Conservation (phyloP, 176 grass and related monocot genomes). For the Phoenix roebelenii region DNA sequence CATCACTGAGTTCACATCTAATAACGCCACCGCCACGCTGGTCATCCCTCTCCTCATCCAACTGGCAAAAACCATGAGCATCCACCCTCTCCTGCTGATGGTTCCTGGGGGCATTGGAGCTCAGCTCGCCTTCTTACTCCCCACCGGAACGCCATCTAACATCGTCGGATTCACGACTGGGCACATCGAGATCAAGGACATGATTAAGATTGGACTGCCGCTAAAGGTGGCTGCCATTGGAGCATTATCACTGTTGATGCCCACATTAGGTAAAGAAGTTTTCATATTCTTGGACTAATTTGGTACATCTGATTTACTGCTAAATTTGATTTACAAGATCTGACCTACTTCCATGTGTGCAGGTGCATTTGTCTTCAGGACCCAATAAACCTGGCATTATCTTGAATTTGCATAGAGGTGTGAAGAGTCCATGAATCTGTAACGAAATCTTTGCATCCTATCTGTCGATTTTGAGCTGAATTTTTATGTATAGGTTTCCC, state of each 20-base stretch:
- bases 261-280: slow-evolving; percentile 50
- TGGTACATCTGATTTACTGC: too few relatives aligned
- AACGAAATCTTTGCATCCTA: too few relatives aligned
- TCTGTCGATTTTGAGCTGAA: too few relatives aligned
- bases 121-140: slow-evolving; percentile 57
- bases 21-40: slow-evolving; percentile 52
- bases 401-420: too few relatives aligned
- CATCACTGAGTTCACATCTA: slow-evolving; percentile 54
- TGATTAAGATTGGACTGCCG: slow-evolving; percentile 4
- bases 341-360: not conserved
- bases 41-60: slow-evolving; percentile 64
- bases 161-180: too few relatives aligned
- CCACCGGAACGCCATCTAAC: slow-evolving; percentile 8
- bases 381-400: not conserved
- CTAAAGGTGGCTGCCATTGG: slow-evolving; percentile 48
- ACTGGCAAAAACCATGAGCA: slow-evolving; percentile 39
- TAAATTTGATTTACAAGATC: too few relatives aligned
- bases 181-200: too few relatives aligned
- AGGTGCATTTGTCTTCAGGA: slow-evolving; percentile 41
- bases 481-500: too few relatives aligned
- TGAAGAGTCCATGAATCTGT: too few relatives aligned
- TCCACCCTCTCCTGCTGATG: slow-evolving; percentile 58
- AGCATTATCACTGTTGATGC: slow-evolving; percentile 43
- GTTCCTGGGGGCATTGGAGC: slow-evolving; percentile 51
- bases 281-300: not conserved